Evolutionary conservation across 208 protist genomes (phyloP).

Genomic region (Lotmaria passim): DNA sequence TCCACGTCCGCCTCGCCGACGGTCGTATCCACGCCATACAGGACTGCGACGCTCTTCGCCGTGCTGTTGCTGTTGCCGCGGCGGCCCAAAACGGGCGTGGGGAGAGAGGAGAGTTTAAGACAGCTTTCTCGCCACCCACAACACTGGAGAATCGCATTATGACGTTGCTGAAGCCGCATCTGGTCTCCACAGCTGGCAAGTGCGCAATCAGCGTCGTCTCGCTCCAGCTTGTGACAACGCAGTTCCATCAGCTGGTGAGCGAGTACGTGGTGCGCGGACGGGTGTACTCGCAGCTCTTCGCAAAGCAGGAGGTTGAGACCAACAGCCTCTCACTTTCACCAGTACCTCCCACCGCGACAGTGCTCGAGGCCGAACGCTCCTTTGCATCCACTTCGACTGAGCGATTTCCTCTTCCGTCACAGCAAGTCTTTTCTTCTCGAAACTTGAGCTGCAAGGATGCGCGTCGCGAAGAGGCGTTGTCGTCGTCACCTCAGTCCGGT

Average conservation of each 20-base stretch:
- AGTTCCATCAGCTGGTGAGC: constrained; percentile 59
- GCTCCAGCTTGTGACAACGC: constrained; percentile 55
- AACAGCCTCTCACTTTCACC: constrained; percentile 38
- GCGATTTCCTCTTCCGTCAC: no score
- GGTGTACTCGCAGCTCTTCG: constrained; percentile 59
- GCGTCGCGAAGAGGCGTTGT: background rate
- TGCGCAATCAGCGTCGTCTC: constrained; percentile 16
- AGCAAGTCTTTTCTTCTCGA: background rate
- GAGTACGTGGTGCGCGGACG: constrained; percentile 75
- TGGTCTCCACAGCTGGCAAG: constrained; percentile 1
- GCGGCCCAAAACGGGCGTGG: background rate
- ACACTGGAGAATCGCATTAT: constrained; percentile 32
- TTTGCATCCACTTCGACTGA: no score
- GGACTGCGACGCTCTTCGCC: constrained; percentile 31
- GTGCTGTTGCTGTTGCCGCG: constrained; percentile 13
- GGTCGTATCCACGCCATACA: constrained; percentile 35
- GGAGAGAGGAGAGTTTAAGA: background rate
- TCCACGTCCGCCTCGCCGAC: constrained; percentile 37
- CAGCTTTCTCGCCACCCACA: constrained; percentile 5
- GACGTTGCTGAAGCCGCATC: constrained; percentile 28
- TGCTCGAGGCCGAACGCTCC: background rate
- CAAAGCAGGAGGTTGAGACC: constrained; percentile 47
- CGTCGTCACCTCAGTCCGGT: background rate
- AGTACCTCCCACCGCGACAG: background rate
- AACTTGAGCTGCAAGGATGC: background rate